Conservation (phyloP, 1,284 basidiomycete genomes). For the Apiotrichum mycotoxinovorans region DNA sequence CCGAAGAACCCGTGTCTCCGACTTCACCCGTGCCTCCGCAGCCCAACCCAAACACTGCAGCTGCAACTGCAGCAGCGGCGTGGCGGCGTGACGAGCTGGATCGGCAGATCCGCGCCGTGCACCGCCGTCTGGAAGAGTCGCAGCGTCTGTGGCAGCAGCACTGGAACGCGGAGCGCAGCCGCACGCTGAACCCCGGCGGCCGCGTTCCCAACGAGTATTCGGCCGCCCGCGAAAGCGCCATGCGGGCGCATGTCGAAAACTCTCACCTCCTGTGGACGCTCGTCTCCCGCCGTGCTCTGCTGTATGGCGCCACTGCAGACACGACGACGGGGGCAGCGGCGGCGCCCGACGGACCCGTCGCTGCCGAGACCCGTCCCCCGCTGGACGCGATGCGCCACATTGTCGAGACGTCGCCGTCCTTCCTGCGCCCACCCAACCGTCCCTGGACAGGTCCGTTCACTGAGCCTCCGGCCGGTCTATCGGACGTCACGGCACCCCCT, state of each 20-base stretch:
- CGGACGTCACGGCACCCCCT: too few species aligned
- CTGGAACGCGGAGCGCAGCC: slow-evolving; percentile 9
- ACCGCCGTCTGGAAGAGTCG: slow-evolving; percentile 7
- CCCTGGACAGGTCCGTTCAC: neutral
- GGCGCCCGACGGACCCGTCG: neutral
- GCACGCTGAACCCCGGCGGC: slow-evolving; percentile 3
- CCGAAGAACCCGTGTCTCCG: neutral
- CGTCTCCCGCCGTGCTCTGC: neutral
- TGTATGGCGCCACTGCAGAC: neutral
- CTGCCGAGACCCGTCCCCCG: neutral
- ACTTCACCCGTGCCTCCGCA: neutral
- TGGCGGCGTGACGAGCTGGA: slow-evolving; percentile 10
- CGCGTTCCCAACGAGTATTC: slow-evolving; percentile 11
- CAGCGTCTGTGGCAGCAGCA: slow-evolving; percentile 10
- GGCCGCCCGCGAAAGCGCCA: slow-evolving; percentile 1
- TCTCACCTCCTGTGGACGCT: slow-evolving; percentile 14
- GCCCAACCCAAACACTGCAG: neutral
- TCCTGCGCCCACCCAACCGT: neutral
- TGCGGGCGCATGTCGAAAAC: slow-evolving; percentile 15
- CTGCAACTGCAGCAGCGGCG: too few species aligned
- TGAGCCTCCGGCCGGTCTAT: neutral
- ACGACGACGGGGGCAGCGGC: too few species aligned
- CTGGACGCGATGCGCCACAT: slow-evolving; percentile 2
- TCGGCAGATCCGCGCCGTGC: slow-evolving; percentile 8
- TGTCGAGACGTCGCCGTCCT: neutral